Base-by-base conservation (phyloP, 352 stramenopile genomes). In the Globisporangium radiosum region DNA sequence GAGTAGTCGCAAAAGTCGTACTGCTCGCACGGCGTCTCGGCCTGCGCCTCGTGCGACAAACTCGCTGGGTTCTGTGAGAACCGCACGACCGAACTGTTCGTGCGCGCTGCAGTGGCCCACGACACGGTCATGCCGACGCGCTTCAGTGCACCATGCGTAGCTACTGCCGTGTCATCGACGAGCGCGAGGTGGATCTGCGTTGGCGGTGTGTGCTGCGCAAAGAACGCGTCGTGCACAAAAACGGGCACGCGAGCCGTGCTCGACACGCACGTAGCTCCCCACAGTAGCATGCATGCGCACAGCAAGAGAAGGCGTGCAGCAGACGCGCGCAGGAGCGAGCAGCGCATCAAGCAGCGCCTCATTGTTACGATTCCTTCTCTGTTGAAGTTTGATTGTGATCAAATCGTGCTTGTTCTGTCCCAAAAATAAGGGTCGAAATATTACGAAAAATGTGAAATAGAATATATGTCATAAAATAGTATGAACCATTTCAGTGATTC, bases 1-100 rank as follows among this genome's bases (percentile, higher is more conserved):
- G 19, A 25, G 19, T 87, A 89, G 10, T 66, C 44, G 55, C 75
- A 83, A 56, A 82, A 87, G 37, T 67, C 48, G 58, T 88, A 88
- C 57, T 68, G 65, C 25, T 67, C 48, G 39, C 63, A 64, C 0
- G 56, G 53, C 15, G 19, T 10, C 2, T 65, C 47, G 2, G 54
- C 62, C 6, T 15, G 48, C 4, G 36, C 50, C 11, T 50, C 49
- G 14, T 19, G 25, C 54, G 59, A 54, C 4, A 76, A 43, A 19
- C 56, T 59, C 11, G 38, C 47, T 7, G 57, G 8, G 25, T 63
- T 49, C 8, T 56, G 53, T 4, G 65, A 66, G 51, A 65, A 75
- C 8, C 63, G 62, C 52, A 76, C 66, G 8, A 19, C 40, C 7
- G 66, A 74, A n/a, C 11, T 59, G 6, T 57, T 51, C 38, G 59